Evolutionary conservation across 2,329 filamentous ascomycete genomes (phyloP), one percentile per base, ranked within the genome.

Genomic region (Beauveria medogensis): DNA sequence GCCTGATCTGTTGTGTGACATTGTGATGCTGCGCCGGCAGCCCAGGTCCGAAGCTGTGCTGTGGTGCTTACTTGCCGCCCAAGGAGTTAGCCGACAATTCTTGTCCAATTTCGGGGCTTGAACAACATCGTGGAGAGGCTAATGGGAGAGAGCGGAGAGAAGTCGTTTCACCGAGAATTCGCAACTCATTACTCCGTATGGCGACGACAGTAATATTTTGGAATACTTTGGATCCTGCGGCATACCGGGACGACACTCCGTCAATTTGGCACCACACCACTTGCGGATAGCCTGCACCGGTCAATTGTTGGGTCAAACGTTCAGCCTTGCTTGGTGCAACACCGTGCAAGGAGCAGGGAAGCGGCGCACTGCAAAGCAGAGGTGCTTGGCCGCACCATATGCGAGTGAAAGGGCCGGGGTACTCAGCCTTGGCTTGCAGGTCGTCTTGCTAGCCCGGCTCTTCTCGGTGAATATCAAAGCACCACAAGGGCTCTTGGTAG

Each of bases 221-320:
- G 14, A 12, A 26, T 48, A n/a, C 40, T n/a, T 43, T 43, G 40
- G 14, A 12, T 37, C 34, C n/a, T 34, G 12, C 55, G 55, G 55
- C 55, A 58, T 20, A 24, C 8, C 55, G 55, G 55, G 46, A 51
- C 55, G 55, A 58, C 46, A 58, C 46, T 58, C 55, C 55, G 34
- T 10, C 22, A 4, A 5, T 14, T 41, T 5, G 16, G 14, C 18
- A 24, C 48, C 22, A 43, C 3, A n/a, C 34, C 41, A 47, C 34
- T 22, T 26, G 22, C 28, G 12, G 8, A 22, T 12, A 37, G 3
- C 8, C 12, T 20, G 28, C 34, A 20, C 16, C 24, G 2, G n/a
- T 40, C 30, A 24, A 26, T 16, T n/a, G 30, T 37, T 2, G 30
- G 30, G 30, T 22, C n/a, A 22, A 55, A 44, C 24, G 22, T 18